Base-by-base conservation (phyloP, 2,329 filamentous ascomycete genomes). In the Chrysoporthe austroafricana region DNA sequence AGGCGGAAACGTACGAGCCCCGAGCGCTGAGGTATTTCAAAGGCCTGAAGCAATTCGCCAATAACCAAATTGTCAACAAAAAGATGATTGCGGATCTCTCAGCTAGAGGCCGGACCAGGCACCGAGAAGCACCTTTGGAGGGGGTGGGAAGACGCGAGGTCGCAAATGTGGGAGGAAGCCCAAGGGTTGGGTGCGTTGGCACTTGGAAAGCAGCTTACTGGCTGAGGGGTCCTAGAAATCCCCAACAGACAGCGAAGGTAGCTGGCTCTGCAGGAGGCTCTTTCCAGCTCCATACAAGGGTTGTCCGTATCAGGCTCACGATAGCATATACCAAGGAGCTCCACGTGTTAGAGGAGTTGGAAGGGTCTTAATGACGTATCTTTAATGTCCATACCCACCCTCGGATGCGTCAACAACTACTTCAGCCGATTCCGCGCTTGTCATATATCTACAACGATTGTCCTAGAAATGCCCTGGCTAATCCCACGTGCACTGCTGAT, bases 31-130 rank as follows among this genome's bases (percentile, higher is more conserved):
- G 58, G 52, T 44, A 59, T 62, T 39, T 4, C 18, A 36, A 68
- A 46, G 61, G 46, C 50, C 62, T 63, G 59, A 44, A 44, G 62
- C 54, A 64, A 56, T 63, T 50, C 39, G 63, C 62, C 58, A 61
- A 57, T 26, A 65, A 60, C 50, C 52, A 64, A 34, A 34, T 42
- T 65, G 65, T 52, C 68, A 56, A 68, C 34, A 36, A 66, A 69
- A 68, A 68, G 66, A 68, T 62, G 64, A 65, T 32, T 36, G 42
- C 18, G 60, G 39, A 48, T 36, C 39, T 43, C 63, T 59, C 52
- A 46, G 46, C 60, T 58, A 60, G 61, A 50, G 18, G 63, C 32
- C 32, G 34, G n/a, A 43, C 7, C 36, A 16, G 21, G 44, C 58
- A 18, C 21, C 21, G 21, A n/a, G 18, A 32, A 21, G 48, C 62